A percentile compares a stretch with the other conserved stretches of the same genome.
phyloP scores from a whole-genome alignment of 1,284 basidiomycete genomes.

The Vanrija sp. region DNA sequence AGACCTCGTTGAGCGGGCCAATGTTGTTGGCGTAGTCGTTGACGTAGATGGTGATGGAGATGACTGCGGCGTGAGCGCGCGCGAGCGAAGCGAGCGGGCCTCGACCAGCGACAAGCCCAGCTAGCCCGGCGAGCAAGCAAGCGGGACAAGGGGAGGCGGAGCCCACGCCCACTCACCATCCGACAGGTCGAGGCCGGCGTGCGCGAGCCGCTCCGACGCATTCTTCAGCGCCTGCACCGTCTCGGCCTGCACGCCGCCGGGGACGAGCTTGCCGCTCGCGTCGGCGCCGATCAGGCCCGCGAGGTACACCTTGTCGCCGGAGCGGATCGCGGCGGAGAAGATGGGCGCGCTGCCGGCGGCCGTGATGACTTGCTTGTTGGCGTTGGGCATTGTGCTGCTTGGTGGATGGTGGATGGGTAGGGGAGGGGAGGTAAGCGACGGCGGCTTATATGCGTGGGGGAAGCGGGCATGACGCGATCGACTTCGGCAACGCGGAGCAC shows the following conservation, averaged over 20 bases:
- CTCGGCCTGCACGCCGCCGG: constrained; percentile 68
- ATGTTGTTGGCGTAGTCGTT: constrained; percentile 10
- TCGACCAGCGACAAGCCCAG: not conserved
- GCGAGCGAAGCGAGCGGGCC: not conserved
- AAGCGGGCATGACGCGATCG: no score
- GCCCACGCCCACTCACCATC: constrained; percentile 5
- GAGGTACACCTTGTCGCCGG: constrained; percentile 15
- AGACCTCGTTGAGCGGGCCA: constrained; percentile 12
- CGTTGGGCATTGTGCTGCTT: constrained; percentile 1
- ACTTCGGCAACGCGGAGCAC: no score
- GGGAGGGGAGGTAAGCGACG: no score
- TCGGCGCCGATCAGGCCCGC: constrained; percentile 46
- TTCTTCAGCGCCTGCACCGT: constrained; percentile 66
- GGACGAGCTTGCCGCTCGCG: constrained; percentile 64
- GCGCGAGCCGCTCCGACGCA: constrained; percentile 53
- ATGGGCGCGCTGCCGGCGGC: constrained; percentile 4
- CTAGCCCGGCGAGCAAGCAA: not conserved
- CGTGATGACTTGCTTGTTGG: constrained; percentile 1
- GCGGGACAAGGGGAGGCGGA: not conserved
- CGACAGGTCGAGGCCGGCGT: constrained; percentile 13
- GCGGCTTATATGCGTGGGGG: no score
- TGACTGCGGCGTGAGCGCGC: constrained; percentile 3
- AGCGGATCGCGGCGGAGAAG: constrained; percentile 9
- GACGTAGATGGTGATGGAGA: constrained; percentile 10
- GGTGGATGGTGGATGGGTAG: no score